Base-by-base conservation (phyloP, 805 yeast genomes). In the Starmerella bacillaris region DNA sequence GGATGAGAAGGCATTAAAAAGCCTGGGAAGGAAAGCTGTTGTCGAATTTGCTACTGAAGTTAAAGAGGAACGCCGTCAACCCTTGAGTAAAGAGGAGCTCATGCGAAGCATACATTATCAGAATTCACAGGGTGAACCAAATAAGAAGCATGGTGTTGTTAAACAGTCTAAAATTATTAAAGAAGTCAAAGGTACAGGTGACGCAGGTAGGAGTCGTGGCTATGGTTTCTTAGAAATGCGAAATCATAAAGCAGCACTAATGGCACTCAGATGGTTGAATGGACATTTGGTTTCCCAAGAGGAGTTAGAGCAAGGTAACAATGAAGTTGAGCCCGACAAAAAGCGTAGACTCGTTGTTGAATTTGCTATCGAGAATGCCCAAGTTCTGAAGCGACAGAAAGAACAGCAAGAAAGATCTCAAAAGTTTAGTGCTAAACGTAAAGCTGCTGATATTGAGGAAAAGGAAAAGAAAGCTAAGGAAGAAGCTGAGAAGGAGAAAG, bases 211-310 rank as follows among this genome's bases (percentile, higher is more conserved):
- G 57, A 74, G 89, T 51, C 75, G 95, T 63, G 98, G 98, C 41
- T 89, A 86, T 51, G 98, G 98, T 43, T 86, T 89, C 65, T 58
- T 89, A 30, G 96, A 89, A 58, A 83, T 67, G 56, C 73, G 83
- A 57, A 93, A 84, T 56, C 98, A 89, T 56, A 78, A 77, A 56
- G 55, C 75, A 43, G 96, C 98, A 1, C 65, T 89, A 45, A 84
- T 83, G 95, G 95, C 92, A 2, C 68, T 89, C 37, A 72, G 98
- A 63, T 89, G 94, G 94, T 65, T 89, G 55, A 89, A 89, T 55
- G 94, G 93, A 5, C 94, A 86, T 53, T 75, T 70, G 50, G 93
- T 89, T 5, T 60, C 79, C 0, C 56, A 56, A 22, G 70, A 65
- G 7, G 95, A 84, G 55, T 67, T 82, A 27, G 43, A 45, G 2